Evolutionary conservation across 2,329 filamentous ascomycete genomes (phyloP), one percentile per base, ranked within the genome.

Genomic region (Pseudopithomyces chartarum): DNA sequence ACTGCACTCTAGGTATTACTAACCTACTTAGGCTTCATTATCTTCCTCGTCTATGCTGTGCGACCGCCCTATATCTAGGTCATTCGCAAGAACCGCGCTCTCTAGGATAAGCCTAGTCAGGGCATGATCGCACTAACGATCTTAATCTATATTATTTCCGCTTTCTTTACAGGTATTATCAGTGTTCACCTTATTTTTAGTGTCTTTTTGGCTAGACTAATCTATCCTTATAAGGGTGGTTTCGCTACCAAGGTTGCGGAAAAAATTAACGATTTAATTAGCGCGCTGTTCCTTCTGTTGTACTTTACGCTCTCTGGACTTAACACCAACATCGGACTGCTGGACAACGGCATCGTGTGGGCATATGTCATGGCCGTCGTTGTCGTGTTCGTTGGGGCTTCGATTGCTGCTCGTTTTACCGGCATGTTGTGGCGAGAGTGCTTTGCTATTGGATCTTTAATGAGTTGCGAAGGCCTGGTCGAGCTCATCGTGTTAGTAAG

Each of bases 381-480:
- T 54, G 81, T 84, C 1, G 86, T 95, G 75, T 90, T 98, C 50
- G 80, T 88, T 11, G 94, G 93, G 39, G 92, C 91, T 17, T 88
- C 91, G 0, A 56, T 96, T 1, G 92, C 93, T 7, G 92, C 94
- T 0, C 85, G 87, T 33, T 70, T 86, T 2, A 91, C 87, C 66
- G 92, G 90, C 23, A 81, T 97, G 49, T 84, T 96, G 1, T 98
- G 94, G 94, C 85, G 93, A 57, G 94, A 98, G 73, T 93, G 90
- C 55, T 85, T 96, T 32, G 87, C 91, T 1, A 95, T 98, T 63
- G 94, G 94, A 13, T 87, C 89, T 15, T 78, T 97, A 67, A 98
- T 98, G 94, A 96, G 91, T 77, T 98, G 94, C 76, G 98, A 98
- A 76, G 94, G 94, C 67, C 82, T 98, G 10, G 93, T 97, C 0